Evolutionary conservation across 2,329 filamentous ascomycete genomes (phyloP).

Genomic region (Geosmithia putterillii): DNA sequence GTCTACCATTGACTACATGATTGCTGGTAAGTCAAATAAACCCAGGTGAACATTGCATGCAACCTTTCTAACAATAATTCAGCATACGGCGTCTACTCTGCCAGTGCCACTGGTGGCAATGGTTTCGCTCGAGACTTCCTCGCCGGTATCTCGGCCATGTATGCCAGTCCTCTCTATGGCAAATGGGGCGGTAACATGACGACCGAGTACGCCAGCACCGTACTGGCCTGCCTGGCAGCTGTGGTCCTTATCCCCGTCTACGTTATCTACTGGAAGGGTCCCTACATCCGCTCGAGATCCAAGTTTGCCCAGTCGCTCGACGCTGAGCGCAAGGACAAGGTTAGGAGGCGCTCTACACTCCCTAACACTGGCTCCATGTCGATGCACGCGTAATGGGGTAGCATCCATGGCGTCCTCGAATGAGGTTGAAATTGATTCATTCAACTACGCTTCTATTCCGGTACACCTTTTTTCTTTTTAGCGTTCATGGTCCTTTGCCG

Average conservation of each 20-base stretch:
- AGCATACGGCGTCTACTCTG: slow-evolving; percentile 59
- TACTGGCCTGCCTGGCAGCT: neutral
- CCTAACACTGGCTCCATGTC: no score
- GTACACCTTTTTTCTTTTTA: no score
- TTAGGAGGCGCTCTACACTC: neutral
- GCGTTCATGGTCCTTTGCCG: no score
- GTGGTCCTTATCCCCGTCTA: slow-evolving; percentile 1
- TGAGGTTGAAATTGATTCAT: no score
- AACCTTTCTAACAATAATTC: slow-evolving; percentile 16
- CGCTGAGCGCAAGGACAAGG: slow-evolving; percentile 1
- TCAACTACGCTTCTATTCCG: no score
- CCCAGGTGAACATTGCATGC: neutral
- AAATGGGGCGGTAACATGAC: slow-evolving; percentile 29
- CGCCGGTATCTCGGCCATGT: slow-evolving; percentile 57
- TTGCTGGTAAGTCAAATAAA: slow-evolving; percentile 14
- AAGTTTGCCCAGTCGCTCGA: slow-evolving; percentile 5
- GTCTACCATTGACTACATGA: slow-evolving; percentile 68
- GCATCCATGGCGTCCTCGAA: no score
- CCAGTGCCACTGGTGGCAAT: slow-evolving; percentile 64
- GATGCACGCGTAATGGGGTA: no score
- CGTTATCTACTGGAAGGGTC: slow-evolving; percentile 7
- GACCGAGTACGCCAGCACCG: neutral
- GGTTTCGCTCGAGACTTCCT: slow-evolving; percentile 63
- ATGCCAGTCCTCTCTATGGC: slow-evolving; percentile 49
- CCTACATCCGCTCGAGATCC: slow-evolving; percentile 4